These are phyloP conservation scores for Cercospora sp. DNA, from an alignment of 2,329 filamentous ascomycete species.

Conservation along the genomic window DNA sequence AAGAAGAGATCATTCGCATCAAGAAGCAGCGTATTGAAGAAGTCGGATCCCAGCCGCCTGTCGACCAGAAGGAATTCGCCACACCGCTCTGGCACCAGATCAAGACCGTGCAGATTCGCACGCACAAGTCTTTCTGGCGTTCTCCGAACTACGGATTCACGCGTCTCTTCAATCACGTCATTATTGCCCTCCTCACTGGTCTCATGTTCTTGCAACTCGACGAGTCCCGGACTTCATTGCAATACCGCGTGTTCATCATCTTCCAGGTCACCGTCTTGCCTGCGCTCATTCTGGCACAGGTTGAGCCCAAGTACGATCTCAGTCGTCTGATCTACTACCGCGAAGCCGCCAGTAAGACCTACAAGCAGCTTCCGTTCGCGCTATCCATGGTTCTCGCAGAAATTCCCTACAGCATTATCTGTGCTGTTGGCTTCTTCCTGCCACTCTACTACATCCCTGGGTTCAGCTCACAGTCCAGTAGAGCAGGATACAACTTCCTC, in stretches of 20 bases:
- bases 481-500: slow-evolving; percentile 84
- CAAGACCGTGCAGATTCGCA: slow-evolving; percentile 70
- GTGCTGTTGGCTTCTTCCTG: slow-evolving; percentile 77
- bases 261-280: slow-evolving; percentile 87
- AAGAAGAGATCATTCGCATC: slow-evolving; percentile 66
- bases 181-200: slow-evolving; percentile 75
- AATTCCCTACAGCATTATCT: slow-evolving; percentile 79
- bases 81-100: slow-evolving; percentile 79
- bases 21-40: slow-evolving; percentile 61
- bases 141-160: slow-evolving; percentile 89
- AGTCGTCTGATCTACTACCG: slow-evolving; percentile 81
- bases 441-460: slow-evolving; percentile 84
- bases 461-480: slow-evolving; percentile 61
- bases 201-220: slow-evolving; percentile 78
- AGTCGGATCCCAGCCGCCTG: slow-evolving; percentile 45
- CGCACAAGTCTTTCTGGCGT: slow-evolving; percentile 78
- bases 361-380: slow-evolving; percentile 76
- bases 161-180: slow-evolving; percentile 78
- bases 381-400: slow-evolving; percentile 78
- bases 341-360: slow-evolving; percentile 83
- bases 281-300: slow-evolving; percentile 77
- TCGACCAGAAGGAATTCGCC: slow-evolving; percentile 74
- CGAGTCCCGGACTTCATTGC: slow-evolving; percentile 71
- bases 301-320: slow-evolving; percentile 81
- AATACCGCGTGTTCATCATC: slow-evolving; percentile 85